Conservation (phyloP, 78 protist species). For the Tieghemostelium lacteum region DNA sequence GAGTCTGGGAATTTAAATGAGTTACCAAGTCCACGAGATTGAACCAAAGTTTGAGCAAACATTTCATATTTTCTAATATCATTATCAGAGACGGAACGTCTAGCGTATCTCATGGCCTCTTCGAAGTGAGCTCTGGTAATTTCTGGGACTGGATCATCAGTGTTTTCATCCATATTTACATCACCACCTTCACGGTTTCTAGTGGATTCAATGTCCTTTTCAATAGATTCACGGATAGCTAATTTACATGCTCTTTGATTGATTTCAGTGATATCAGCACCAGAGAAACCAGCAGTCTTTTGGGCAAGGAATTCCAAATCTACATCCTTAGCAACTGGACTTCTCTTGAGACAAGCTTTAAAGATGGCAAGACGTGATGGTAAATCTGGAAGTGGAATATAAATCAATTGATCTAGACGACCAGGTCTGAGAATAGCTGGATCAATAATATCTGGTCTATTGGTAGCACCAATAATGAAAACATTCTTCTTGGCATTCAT, state of each 20-base stretch:
- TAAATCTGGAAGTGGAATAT: slow-evolving; percentile 99
- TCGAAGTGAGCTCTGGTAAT: slow-evolving; percentile 97
- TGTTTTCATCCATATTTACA: slow-evolving; percentile 70
- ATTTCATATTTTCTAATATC: slow-evolving; percentile 98
- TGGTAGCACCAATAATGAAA: slow-evolving; percentile 99
- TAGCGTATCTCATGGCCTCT: slow-evolving; percentile 95
- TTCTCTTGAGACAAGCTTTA: slow-evolving; percentile 96
- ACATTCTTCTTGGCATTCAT: slow-evolving; percentile 99
- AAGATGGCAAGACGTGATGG: slow-evolving; percentile 94
- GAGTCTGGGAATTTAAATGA: slow-evolving; percentile 80
- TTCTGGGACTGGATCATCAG: slow-evolving; percentile 95
- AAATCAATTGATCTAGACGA: slow-evolving; percentile 98
- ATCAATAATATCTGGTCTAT: slow-evolving; percentile 99
- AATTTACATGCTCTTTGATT: slow-evolving; percentile 98
- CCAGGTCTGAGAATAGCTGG: slow-evolving; percentile 99
- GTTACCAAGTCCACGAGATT: slow-evolving; percentile 82
- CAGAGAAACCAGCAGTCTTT: slow-evolving; percentile 98
- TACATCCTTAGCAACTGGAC: slow-evolving; percentile 96
- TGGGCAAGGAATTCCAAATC: slow-evolving; percentile 93
- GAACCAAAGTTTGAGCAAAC: slow-evolving; percentile 93
- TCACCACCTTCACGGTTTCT: slow-evolving; percentile 54
- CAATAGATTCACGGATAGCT: slow-evolving; percentile 98
- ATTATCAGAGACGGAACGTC: slow-evolving; percentile 96
- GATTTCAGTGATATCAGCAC: slow-evolving; percentile 99
- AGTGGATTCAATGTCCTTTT: slow-evolving; percentile 76